Conservation (phyloP, 441 rosid species). For the Rhodomyrtus psidioides region DNA sequence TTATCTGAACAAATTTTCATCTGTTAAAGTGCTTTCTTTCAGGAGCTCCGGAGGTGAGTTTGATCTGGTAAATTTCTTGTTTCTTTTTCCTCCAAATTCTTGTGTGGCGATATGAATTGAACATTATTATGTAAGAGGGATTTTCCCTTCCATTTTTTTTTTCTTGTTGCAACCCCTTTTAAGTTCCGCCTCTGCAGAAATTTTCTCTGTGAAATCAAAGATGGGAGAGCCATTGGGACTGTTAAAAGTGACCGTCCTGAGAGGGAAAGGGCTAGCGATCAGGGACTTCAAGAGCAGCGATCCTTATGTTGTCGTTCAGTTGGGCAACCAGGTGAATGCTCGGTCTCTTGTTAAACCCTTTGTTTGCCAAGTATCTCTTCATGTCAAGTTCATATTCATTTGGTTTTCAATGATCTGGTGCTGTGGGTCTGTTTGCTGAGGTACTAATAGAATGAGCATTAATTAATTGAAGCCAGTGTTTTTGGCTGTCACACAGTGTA, state of each 20-base stretch:
- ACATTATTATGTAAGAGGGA: too few species aligned
- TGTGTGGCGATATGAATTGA: neutral
- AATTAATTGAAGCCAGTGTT: neutral
- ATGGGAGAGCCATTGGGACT: neutral
- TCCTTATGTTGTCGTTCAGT: neutral
- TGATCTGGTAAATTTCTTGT: neutral
- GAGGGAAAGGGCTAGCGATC: neutral
- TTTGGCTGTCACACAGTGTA: neutral
- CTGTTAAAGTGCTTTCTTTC: neutral
- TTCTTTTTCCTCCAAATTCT: neutral
- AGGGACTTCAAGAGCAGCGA: constrained; percentile 2
- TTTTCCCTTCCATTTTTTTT: neutral
- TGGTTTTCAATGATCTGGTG: neutral
- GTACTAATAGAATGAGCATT: neutral
- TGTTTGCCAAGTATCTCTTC: neutral
- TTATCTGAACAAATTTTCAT: neutral
- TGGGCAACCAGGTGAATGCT: neutral
- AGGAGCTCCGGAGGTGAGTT: neutral
- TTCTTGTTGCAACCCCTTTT: neutral
- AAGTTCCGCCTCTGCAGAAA: neutral
- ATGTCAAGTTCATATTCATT: neutral
- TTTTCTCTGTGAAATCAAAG: neutral
- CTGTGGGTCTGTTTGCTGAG: neutral
- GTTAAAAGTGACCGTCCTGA: neutral
- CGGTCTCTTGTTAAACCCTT: neutral